phyloP scores from a whole-genome alignment of 352 stramenopile genomes.

The Pythium rishiriense region DNA sequence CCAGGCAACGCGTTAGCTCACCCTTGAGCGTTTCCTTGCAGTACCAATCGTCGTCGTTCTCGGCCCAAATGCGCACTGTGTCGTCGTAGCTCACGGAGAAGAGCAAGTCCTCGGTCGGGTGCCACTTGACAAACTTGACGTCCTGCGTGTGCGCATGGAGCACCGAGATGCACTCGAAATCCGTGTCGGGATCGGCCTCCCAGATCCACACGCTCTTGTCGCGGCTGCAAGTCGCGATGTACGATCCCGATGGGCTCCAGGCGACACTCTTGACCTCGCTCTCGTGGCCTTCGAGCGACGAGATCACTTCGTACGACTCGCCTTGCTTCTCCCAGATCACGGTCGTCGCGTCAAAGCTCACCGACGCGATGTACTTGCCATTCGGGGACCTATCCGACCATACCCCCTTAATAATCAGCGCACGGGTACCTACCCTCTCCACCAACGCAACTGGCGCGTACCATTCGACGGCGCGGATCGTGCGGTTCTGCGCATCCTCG shows the following conservation, averaged over 20 bases:
- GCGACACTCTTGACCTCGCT: constrained; percentile 97
- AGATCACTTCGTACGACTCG: constrained; percentile 91
- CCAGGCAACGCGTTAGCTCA: constrained; percentile 7
- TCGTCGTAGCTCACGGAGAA: constrained; percentile 95
- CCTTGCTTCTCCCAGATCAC: constrained; percentile 93
- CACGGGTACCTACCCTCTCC: too few relatives aligned
- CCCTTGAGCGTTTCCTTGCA: constrained; percentile 92
- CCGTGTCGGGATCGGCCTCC: constrained; percentile 92
- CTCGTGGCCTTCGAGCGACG: constrained; percentile 97
- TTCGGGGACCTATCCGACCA: constrained; percentile 55
- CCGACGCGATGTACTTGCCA: constrained; percentile 88
- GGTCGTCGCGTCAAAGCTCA: constrained; percentile 96
- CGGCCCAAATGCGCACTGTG: constrained; percentile 94
- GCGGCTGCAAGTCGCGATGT: constrained; percentile 97
- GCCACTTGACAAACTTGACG: constrained; percentile 96
- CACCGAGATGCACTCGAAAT: constrained; percentile 98
- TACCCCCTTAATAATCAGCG: background rate
- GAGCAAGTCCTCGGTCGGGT: constrained; percentile 83
- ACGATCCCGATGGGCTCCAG: constrained; percentile 92
- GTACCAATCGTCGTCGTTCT: constrained; percentile 97
- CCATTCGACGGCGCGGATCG: constrained; percentile 95
- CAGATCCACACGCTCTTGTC: constrained; percentile 99
- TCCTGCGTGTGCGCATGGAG: constrained; percentile 96
- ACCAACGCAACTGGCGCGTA: too few relatives aligned
- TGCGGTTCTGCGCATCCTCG: constrained; percentile 93